Conservation (phyloP, 257 asterid species). For the Jaltomata sinuosa region DNA sequence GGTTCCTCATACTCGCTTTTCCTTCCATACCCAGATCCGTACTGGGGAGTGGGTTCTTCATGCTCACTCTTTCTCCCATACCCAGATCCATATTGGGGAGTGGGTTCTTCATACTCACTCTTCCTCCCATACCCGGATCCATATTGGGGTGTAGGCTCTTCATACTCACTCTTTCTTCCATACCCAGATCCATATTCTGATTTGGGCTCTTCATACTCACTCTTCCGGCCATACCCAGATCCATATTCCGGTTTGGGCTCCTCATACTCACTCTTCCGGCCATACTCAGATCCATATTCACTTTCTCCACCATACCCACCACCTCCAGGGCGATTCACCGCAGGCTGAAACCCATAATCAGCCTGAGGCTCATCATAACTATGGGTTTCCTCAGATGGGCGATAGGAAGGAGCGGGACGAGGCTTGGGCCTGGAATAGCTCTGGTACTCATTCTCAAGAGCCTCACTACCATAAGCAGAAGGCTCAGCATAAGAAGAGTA, state of each 20-base stretch:
- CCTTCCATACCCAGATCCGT: constrained; percentile 28
- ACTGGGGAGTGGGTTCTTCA: constrained; percentile 12
- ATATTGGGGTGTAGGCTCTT: background rate
- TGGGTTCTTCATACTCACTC: constrained; percentile 3
- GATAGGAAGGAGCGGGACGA: constrained; percentile 34
- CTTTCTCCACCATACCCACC: constrained; percentile 11
- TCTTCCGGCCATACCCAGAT: constrained; percentile 30
- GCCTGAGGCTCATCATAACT: constrained; percentile 27
- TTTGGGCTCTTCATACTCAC: constrained; percentile 12
- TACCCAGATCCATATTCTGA: constrained; percentile 20
- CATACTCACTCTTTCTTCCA: constrained; percentile 10
- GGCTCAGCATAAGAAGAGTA: constrained; percentile 64
- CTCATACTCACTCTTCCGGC: constrained; percentile 12
- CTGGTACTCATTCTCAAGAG: constrained; percentile 68
- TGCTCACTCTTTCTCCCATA: constrained; percentile 15
- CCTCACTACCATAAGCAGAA: constrained; percentile 67
- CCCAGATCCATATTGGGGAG: constrained; percentile 13
- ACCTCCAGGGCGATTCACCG: constrained; percentile 27
- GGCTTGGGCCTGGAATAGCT: constrained; percentile 64
- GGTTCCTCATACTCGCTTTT: constrained; percentile 17
- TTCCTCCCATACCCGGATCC: constrained; percentile 12
- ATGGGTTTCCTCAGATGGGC: constrained; percentile 4
- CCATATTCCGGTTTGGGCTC: constrained; percentile 23
- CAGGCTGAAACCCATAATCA: constrained; percentile 32
- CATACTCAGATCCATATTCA: constrained; percentile 29